Conservation (phyloP, 257 asterid genomes). For the Oldenlandia corymbosa region DNA sequence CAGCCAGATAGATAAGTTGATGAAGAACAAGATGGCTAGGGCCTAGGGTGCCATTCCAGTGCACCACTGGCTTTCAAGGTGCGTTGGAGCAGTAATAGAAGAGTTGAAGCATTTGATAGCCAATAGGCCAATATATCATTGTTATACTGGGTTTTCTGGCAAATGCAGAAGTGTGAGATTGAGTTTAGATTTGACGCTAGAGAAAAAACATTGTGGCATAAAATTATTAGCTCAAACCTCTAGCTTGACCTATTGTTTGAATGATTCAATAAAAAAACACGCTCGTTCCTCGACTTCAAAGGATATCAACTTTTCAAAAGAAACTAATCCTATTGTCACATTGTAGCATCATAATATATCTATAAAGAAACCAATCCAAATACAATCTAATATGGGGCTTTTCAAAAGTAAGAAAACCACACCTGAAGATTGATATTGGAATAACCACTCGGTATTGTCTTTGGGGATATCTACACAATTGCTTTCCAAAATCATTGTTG, state of each 20-base stretch:
- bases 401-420: too few species aligned
- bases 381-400: too few species aligned
- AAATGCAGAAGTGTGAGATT: constrained; percentile 10
- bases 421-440: too few species aligned
- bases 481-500: too few species aligned
- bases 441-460: too few species aligned
- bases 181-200: constrained; percentile 17
- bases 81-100: constrained; percentile 87
- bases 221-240: constrained; percentile 59
- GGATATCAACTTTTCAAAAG: too few species aligned
- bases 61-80: constrained; percentile 95
- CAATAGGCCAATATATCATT: constrained; percentile 89
- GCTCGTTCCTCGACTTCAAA: constrained; percentile 96
- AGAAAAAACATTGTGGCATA: constrained; percentile 9
- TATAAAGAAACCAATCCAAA: too few species aligned
- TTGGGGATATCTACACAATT: too few species aligned
- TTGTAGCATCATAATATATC: too few species aligned
- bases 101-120: constrained; percentile 95
- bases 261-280: constrained; percentile 91
- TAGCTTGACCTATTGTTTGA: constrained; percentile 91
- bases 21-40: constrained; percentile 85
- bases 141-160: constrained; percentile 81
- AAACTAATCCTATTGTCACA: too few species aligned
- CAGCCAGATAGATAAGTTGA: constrained; percentile 87
- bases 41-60: constrained; percentile 86